Percentiles rank a stretch among this genome's conserved stretches.
phyloP scores from a whole-genome alignment of 495 filamentous ascomycete species.

The Penicillium verhagenii region DNA sequence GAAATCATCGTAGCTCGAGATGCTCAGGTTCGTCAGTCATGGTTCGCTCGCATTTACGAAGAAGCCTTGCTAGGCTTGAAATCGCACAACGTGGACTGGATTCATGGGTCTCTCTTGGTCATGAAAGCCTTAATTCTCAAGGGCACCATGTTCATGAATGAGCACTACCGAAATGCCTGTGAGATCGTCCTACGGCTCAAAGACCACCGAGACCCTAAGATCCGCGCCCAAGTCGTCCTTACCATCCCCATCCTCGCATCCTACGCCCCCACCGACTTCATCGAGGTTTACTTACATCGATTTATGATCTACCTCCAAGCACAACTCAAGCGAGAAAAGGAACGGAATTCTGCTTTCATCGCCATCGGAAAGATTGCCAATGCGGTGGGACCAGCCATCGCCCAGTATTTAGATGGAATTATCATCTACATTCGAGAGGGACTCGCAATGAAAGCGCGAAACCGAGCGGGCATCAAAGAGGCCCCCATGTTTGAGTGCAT shows the following conservation, averaged over 20 bases:
- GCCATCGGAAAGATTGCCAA: constrained; percentile 97
- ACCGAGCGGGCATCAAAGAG: constrained; percentile 67
- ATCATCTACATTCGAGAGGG: constrained; percentile 89
- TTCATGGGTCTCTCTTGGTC: constrained; percentile 88
- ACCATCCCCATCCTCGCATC: constrained; percentile 90
- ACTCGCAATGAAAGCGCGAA: constrained; percentile 77
- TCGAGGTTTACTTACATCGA: constrained; percentile 76
- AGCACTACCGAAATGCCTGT: constrained; percentile 80
- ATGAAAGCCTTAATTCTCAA: constrained; percentile 87
- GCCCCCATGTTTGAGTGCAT: constrained; percentile 97
- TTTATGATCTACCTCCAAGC: constrained; percentile 96
- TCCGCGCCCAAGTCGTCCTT: constrained; percentile 81
- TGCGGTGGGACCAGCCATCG: constrained; percentile 87
- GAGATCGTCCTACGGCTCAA: constrained; percentile 88
- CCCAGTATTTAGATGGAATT: constrained; percentile 92
- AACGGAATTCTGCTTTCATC: constrained; percentile 87
- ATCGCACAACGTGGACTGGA: constrained; percentile 73
- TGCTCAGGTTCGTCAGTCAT: constrained; percentile 74
- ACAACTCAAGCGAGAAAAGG: constrained; percentile 94
- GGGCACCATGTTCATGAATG: constrained; percentile 98
- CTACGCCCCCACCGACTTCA: constrained; percentile 87
- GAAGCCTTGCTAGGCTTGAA: constrained; percentile 78
- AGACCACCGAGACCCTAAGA: constrained; percentile 83
- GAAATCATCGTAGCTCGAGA: constrained; percentile 91
- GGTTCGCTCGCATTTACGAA: constrained; percentile 83